A percentile compares a stretch with the other conserved stretches of the same genome.
phyloP scores from a whole-genome alignment of 2,329 filamentous ascomycete genomes.

The Parastagonospora avenae region DNA sequence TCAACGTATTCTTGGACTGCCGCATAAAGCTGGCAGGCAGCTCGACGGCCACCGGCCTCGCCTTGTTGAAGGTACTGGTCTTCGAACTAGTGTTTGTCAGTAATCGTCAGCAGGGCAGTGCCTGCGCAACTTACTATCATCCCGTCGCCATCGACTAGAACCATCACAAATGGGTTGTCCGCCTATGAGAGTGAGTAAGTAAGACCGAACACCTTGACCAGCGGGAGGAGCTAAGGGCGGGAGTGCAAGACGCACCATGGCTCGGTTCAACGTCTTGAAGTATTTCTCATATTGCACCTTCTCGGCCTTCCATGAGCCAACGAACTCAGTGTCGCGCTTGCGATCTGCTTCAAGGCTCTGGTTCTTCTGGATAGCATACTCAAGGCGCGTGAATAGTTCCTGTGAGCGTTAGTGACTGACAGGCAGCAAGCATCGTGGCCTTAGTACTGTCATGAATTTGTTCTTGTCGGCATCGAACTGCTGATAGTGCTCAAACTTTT shows the following conservation, averaged over 20 bases:
- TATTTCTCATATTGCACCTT: slow-evolving; percentile 25
- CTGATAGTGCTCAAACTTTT: slow-evolving; percentile 39
- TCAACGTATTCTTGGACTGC: slow-evolving; percentile 52
- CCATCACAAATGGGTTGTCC: slow-evolving; percentile 57
- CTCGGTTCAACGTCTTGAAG: slow-evolving; percentile 23
- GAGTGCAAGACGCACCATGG: slow-evolving; percentile 26
- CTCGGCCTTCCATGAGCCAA: slow-evolving; percentile 23
- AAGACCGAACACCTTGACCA: neutral
- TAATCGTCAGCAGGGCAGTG: neutral
- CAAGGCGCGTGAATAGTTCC: slow-evolving; percentile 50
- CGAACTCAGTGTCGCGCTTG: slow-evolving; percentile 28
- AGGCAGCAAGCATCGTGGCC: neutral
- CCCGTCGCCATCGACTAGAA: slow-evolving; percentile 62
- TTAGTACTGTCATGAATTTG: slow-evolving; percentile 38
- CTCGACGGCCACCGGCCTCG: slow-evolving; percentile 58
- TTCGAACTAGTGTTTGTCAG: slow-evolving; percentile 47
- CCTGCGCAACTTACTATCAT: slow-evolving; percentile 47
- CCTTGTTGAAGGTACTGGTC: slow-evolving; percentile 57
- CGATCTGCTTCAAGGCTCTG: slow-evolving; percentile 30
- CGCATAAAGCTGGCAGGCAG: slow-evolving; percentile 56
- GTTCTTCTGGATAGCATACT: slow-evolving; percentile 42
- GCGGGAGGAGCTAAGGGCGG: neutral
- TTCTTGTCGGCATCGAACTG: slow-evolving; percentile 37
- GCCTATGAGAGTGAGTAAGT: slow-evolving; percentile 8
- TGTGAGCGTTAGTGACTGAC: slow-evolving; percentile 17